Percentiles rank a stretch among this genome's conserved stretches.
These are phyloP conservation scores for Saturnispora besseyi DNA, from an alignment of 805 yeast genomes.

Conservation along the genomic window DNA sequence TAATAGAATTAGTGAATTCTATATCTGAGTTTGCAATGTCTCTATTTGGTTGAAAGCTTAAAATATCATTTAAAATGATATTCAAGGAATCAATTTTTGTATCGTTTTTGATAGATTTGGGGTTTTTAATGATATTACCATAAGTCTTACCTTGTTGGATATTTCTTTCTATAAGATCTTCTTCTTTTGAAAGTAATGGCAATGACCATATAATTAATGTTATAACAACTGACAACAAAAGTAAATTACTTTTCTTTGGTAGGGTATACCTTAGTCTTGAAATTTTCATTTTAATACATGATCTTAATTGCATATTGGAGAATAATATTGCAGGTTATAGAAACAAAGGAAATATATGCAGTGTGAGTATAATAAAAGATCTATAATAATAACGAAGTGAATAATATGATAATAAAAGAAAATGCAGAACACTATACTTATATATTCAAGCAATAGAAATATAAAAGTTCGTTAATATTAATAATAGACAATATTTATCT, in stretches of 20 bases:
- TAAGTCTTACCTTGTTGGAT: neutral
- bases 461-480: too few species aligned
- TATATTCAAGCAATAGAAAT: too few species aligned
- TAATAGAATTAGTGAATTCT: neutral
- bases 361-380: too few species aligned
- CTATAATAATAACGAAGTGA: too few species aligned
- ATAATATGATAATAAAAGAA: too few species aligned
- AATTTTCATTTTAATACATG: neutral
- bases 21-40: neutral
- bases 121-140: slow-evolving; percentile 2
- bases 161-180: neutral
- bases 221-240: neutral
- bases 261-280: neutral
- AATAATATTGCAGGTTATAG: too few species aligned
- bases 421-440: too few species aligned
- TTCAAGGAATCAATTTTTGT: neutral
- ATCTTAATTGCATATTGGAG: neutral
- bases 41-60: neutral
- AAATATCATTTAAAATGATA: neutral
- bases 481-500: too few species aligned
- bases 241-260: neutral
- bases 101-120: neutral
- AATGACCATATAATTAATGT: neutral
- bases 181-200: neutral
- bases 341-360: too few species aligned